These are phyloP conservation scores for Castanospermum australe DNA, from an alignment of 306 rosid genomes.

Conservation along the genomic window DNA sequence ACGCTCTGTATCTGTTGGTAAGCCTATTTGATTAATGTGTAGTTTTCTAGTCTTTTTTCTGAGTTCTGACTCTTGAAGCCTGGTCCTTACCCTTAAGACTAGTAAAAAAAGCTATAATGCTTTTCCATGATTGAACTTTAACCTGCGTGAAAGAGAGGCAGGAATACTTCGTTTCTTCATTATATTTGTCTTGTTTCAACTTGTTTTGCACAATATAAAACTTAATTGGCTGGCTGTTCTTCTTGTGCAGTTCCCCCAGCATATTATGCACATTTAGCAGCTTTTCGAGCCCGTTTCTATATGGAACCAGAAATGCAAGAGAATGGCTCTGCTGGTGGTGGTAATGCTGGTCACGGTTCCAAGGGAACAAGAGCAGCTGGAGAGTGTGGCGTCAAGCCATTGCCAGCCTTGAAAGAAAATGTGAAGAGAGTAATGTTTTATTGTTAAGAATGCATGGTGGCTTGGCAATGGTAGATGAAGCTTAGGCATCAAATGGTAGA, in stretches of 20 bases:
- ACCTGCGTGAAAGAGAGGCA: background rate
- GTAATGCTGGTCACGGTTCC: constrained; percentile 41
- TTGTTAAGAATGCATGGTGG: constrained; percentile 50
- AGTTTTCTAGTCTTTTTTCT: background rate
- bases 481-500: constrained; percentile 18
- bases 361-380: constrained; percentile 56
- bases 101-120: background rate
- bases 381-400: constrained; percentile 74
- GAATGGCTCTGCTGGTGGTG: constrained; percentile 48
- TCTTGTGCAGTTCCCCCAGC: constrained; percentile 83
- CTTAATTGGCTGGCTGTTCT: constrained; percentile 7
- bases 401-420: constrained; percentile 90
- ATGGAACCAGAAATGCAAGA: constrained; percentile 89
- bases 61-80: background rate
- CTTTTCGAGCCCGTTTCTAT: constrained; percentile 92
- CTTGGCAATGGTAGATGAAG: constrained; percentile 5
- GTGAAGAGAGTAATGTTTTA: constrained; percentile 96
- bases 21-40: constrained; percentile 24
- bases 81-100: background rate
- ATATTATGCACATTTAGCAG: constrained; percentile 93
- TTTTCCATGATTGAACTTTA: background rate
- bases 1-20: constrained; percentile 90
- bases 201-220: background rate
- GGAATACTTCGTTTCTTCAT: background rate
- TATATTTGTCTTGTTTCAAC: background rate